Conservation (phyloP, 2,329 filamentous ascomycete genomes). For the Aciculosporium take region DNA sequence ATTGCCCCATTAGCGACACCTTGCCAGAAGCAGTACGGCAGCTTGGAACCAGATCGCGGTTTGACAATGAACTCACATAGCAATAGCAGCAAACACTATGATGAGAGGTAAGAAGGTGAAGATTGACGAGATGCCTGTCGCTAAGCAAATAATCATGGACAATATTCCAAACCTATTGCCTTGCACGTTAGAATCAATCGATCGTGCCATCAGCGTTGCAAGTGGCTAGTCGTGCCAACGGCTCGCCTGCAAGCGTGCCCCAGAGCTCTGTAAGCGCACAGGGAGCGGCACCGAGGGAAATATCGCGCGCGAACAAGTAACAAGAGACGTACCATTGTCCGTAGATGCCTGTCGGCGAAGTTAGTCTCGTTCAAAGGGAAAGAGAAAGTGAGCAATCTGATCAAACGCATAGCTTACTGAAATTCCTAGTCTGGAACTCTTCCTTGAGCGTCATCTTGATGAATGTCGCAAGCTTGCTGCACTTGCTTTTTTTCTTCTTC, state of each 20-base stretch:
- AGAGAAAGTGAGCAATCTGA: conserved; percentile 2
- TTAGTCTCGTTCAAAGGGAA: conserved; percentile 1
- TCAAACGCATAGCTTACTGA: conserved; percentile 40
- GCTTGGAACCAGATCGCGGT: background rate
- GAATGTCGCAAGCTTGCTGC: conserved; percentile 5
- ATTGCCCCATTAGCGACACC: background rate
- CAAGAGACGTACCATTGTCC: conserved; percentile 52
- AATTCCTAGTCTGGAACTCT: conserved; percentile 59
- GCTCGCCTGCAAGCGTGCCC: background rate
- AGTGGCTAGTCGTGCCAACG: background rate
- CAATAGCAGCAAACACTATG: conserved; percentile 38
- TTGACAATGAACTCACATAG: conserved; percentile 30
- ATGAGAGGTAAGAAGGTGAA: conserved; percentile 37
- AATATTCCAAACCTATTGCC: conserved; percentile 48
- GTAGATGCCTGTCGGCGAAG: conserved; percentile 46
- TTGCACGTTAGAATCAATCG: conserved; percentile 2
- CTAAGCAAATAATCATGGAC: conserved; percentile 57
- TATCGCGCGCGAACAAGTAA: background rate
- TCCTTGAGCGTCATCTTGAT: conserved; percentile 55
- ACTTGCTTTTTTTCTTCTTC: background rate
- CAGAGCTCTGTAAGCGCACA: background rate
- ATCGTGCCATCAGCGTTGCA: background rate
- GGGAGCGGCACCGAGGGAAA: background rate
- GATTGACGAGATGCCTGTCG: conserved; percentile 53
- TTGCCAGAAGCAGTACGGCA: background rate